Conservation (phyloP, 352 stramenopile species). For the Globisporangium okanoganense region DNA sequence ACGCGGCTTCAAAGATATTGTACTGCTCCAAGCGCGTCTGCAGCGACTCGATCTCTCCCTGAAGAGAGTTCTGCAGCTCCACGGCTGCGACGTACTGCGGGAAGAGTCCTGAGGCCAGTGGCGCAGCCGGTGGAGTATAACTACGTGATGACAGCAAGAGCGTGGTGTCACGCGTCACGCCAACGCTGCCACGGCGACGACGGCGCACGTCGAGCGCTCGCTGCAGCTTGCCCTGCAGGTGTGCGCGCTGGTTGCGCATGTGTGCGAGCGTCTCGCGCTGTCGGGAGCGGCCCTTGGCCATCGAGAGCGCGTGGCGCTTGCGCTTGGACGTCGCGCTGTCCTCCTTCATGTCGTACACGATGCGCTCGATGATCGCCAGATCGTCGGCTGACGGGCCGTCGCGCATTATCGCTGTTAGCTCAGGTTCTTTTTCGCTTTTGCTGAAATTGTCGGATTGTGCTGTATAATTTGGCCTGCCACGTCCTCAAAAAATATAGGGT, state of each 20-base stretch:
- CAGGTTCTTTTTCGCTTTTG: not conserved
- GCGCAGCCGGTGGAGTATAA: not conserved
- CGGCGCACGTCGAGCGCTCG: slow-evolving; percentile 15
- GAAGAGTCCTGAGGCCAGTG: slow-evolving; percentile 6
- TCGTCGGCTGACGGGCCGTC: not conserved
- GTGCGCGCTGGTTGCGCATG: slow-evolving; percentile 25
- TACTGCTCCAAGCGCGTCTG: slow-evolving; percentile 25
- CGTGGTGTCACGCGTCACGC: not conserved
- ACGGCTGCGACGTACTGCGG: slow-evolving; percentile 22
- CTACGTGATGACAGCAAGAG: not conserved
- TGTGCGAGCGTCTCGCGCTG: slow-evolving; percentile 22
- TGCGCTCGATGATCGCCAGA: slow-evolving; percentile 2
- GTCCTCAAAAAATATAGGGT: too few relatives aligned
- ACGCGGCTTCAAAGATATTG: slow-evolving; percentile 27
- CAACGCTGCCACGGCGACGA: not conserved
- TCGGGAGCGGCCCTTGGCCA: slow-evolving; percentile 25
- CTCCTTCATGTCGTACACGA: slow-evolving; percentile 6
- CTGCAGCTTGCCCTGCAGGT: slow-evolving; percentile 21
- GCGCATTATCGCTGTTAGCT: not conserved
- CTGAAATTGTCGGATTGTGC: not conserved
- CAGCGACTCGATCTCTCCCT: slow-evolving; percentile 24
- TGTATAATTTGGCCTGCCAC: too few relatives aligned
- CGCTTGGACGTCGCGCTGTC: slow-evolving; percentile 4
- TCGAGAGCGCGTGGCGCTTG: slow-evolving; percentile 14
- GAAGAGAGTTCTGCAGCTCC: slow-evolving; percentile 25